Evolutionary conservation across 139 green algal genomes (phyloP), one percentile per base, ranked within the genome.

Genomic region (Parachlorella kessleri): DNA sequence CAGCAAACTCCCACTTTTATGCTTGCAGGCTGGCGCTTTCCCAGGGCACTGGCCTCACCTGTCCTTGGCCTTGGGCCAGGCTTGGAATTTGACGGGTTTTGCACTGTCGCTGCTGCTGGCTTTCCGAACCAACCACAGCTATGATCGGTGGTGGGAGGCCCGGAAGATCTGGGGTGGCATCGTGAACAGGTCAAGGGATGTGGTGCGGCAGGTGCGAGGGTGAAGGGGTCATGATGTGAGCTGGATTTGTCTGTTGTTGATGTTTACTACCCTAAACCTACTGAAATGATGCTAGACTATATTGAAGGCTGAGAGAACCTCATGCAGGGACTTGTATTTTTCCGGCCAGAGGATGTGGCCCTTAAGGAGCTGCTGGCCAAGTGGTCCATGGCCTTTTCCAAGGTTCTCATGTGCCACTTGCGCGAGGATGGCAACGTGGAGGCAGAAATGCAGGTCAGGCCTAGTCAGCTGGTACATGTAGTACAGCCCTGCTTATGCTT

Each of bases 131-230:
- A 89, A 88, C 78, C 35, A 73, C 32, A 68, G 37, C 18, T 91
- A 91, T 39, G 76, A 81, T 77, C 72, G 87, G 39, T 91, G 84
- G 84, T 87, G 86, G 79, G 87, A 91, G 71, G 85, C 79, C 28
- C 72, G 85, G 39, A 90, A 74, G 35, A 39, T 83, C 8, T 90
- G 85, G 85, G 84, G 82, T 23, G 68, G 70, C 26, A 40, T 89
- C 18, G 63, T 83, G 48, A 82, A 81, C 68, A 55, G 85, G 54
- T 77, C 73, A 0, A 81, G 87, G 21, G 81, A 90, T 77, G 39
- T 87, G 1, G 77, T 90, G n/a, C 74, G 87, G 4, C 85, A 87
- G 78, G 80, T 81, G 65, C 1, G 77, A 1, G 23, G 6, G n/a
- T n/a, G n/a, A n/a, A n/a, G n/a, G n/a, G n/a, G n/a, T n/a, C n/a